Conservation (phyloP, 2,329 filamentous ascomycete genomes). For the Pseudocercospora eumusae region DNA sequence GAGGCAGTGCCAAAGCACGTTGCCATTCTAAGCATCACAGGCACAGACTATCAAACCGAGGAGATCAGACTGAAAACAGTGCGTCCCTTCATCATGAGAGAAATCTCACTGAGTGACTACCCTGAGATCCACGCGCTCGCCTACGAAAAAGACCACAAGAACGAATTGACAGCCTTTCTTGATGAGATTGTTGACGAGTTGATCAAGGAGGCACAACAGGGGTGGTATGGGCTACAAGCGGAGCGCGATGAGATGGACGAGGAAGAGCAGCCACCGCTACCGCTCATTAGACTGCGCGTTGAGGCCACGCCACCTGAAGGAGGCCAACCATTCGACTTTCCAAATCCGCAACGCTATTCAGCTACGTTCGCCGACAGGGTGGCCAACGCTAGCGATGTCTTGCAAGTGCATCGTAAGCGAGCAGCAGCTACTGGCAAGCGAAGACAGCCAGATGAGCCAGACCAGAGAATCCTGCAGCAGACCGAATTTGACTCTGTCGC, state of each 20-base stretch:
- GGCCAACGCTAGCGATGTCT: conserved; percentile 89
- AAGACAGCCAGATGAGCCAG: conserved; percentile 60
- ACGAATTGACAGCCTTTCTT: conserved; percentile 74
- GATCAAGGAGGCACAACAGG: conserved; percentile 77
- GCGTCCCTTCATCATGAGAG: conserved; percentile 83
- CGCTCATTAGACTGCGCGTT: conserved; percentile 84
- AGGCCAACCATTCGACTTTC: conserved; percentile 75
- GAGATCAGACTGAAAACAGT: conserved; percentile 84
- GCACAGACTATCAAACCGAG: conserved; percentile 76
- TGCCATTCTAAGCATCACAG: conserved; percentile 78
- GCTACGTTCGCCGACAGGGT: conserved; percentile 88
- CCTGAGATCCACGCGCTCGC: conserved; percentile 75
- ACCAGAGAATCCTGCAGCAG: conserved; percentile 58
- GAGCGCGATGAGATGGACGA: conserved; percentile 49
- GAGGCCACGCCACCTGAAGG: conserved; percentile 86
- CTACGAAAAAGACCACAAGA: conserved; percentile 58
- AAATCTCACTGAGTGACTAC: conserved; percentile 76
- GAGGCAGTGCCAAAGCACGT: conserved; percentile 92
- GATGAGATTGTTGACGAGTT: conserved; percentile 79
- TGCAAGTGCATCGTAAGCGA: conserved; percentile 91
- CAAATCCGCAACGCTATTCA: conserved; percentile 95
- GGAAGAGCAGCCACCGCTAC: conserved; percentile 67
- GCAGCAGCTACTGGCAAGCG: conserved; percentile 53
- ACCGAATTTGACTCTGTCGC: conserved; percentile 69
- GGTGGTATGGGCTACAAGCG: conserved; percentile 79